These are phyloP conservation scores for Pseudonectria buxi DNA, from an alignment of 2,329 filamentous ascomycete species.

Conservation along the genomic window DNA sequence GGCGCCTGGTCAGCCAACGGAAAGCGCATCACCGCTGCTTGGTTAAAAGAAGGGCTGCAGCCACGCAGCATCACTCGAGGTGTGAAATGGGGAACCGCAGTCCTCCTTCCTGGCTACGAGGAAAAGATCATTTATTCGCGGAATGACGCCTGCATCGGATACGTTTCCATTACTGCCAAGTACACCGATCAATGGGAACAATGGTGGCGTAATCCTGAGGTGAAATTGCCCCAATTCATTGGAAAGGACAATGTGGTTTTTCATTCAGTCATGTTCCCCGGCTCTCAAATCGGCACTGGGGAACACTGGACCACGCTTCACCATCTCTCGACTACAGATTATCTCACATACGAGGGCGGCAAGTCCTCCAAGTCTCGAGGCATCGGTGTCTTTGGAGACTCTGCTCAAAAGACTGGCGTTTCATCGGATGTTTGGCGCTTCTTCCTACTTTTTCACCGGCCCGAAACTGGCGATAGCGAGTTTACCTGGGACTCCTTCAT, in stretches of 20 bases:
- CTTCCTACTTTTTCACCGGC: slow-evolving; percentile 71
- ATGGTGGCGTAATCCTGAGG: slow-evolving; percentile 81
- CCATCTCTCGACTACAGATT: slow-evolving; percentile 70
- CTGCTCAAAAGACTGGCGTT: slow-evolving; percentile 72
- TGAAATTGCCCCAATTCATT: slow-evolving; percentile 81
- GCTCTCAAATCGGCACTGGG: slow-evolving; percentile 66
- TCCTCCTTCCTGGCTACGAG: slow-evolving; percentile 40
- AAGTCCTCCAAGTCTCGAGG: slow-evolving; percentile 81
- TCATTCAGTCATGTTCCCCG: slow-evolving; percentile 79
- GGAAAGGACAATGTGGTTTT: slow-evolving; percentile 64
- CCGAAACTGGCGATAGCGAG: slow-evolving; percentile 71
- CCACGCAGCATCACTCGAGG: slow-evolving; percentile 78
- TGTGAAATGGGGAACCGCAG: slow-evolving; percentile 64
- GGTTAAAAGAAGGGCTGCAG: slow-evolving; percentile 70
- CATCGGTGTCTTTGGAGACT: slow-evolving; percentile 76
- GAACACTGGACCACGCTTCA: slow-evolving; percentile 78
- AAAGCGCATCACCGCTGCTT: slow-evolving; percentile 62
- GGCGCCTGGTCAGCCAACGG: slow-evolving; percentile 67
- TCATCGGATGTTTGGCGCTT: slow-evolving; percentile 75
- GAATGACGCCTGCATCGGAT: slow-evolving; percentile 81
- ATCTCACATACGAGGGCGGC: slow-evolving; percentile 68
- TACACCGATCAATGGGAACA: slow-evolving; percentile 76
- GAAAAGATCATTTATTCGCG: slow-evolving; percentile 71
- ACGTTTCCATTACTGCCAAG: slow-evolving; percentile 76
- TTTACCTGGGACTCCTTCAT: slow-evolving; percentile 74